Conservation (phyloP, 2,329 filamentous ascomycete genomes). For the Penicillium frequentans region DNA sequence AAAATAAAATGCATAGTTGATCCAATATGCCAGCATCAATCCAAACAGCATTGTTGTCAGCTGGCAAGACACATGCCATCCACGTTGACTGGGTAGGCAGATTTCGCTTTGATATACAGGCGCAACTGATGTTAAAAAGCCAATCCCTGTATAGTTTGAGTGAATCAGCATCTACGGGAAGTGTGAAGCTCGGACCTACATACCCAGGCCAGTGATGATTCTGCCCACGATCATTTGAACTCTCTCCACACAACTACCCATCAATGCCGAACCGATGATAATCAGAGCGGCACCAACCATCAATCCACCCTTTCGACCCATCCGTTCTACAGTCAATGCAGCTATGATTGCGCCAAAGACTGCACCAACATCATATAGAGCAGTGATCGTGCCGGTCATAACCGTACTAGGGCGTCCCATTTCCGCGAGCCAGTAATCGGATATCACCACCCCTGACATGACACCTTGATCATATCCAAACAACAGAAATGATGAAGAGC, state of each 20-base stretch:
- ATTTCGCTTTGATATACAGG: conserved; percentile 33
- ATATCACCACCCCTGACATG: conserved; percentile 30
- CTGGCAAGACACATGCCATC: conserved; percentile 30
- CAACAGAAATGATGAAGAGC: conserved; percentile 47
- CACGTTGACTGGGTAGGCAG: conserved; percentile 24
- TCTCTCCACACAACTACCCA: conserved; percentile 19
- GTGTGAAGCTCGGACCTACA: not conserved
- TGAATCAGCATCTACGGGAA: not conserved
- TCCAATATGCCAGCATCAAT: conserved; percentile 21
- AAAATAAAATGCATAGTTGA: conserved; percentile 30
- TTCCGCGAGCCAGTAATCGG: conserved; percentile 23
- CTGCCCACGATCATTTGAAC: conserved; percentile 27
- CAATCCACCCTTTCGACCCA: conserved; percentile 31
- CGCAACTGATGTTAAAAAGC: conserved; percentile 25
- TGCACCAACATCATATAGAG: conserved; percentile 30
- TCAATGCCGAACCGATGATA: conserved; percentile 22
- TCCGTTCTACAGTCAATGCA: conserved; percentile 23
- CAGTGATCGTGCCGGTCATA: conserved; percentile 32
- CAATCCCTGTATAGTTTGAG: conserved; percentile 11
- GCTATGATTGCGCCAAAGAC: conserved; percentile 28
- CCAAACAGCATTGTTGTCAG: conserved; percentile 27
- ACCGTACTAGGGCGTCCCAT: conserved; percentile 27
- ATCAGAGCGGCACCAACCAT: conserved; percentile 23
- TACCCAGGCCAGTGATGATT: conserved; percentile 26
- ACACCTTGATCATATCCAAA: conserved; percentile 32